Conservation (phyloP, 306 rosid species). For the Trichosanthes truncata region DNA sequence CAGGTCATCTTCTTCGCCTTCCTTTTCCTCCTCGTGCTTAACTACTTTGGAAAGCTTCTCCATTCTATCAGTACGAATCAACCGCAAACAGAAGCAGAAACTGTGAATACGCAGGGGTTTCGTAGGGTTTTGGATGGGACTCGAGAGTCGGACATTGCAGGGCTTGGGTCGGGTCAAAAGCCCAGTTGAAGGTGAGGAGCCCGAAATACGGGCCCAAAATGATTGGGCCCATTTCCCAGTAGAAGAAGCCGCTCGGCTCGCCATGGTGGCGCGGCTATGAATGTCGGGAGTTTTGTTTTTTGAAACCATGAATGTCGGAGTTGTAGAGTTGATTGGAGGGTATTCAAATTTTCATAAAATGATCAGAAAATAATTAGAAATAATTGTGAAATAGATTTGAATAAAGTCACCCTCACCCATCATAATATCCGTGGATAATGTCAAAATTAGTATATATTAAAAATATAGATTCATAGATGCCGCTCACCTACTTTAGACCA, state of each 20-base stretch:
- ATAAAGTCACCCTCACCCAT: not conserved
- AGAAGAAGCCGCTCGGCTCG: not conserved
- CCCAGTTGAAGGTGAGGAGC: not conserved
- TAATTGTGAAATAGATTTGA: not conserved
- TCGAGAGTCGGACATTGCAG: not conserved
- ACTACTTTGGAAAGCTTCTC: not conserved
- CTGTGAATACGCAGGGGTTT: not conserved
- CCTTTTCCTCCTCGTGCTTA: conserved; percentile 17
- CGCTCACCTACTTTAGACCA: not conserved
- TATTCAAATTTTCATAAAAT: not conserved
- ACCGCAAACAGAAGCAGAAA: not conserved
- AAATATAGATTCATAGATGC: not conserved
- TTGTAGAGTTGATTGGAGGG: not conserved
- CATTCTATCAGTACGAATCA: not conserved
- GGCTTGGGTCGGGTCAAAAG: not conserved
- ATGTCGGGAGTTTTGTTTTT: too few relatives aligned
- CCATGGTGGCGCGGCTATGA: not conserved
- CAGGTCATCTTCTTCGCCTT: conserved; percentile 24
- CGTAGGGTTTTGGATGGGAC: not conserved
- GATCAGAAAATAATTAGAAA: not conserved
- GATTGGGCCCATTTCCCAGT: not conserved
- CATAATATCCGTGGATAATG: not conserved
- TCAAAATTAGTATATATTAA: not conserved
- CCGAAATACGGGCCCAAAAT: too few relatives aligned
- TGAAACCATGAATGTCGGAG: not conserved